Conservation (phyloP, 148 eudicot genomes). For the Euryodendron excelsum region DNA sequence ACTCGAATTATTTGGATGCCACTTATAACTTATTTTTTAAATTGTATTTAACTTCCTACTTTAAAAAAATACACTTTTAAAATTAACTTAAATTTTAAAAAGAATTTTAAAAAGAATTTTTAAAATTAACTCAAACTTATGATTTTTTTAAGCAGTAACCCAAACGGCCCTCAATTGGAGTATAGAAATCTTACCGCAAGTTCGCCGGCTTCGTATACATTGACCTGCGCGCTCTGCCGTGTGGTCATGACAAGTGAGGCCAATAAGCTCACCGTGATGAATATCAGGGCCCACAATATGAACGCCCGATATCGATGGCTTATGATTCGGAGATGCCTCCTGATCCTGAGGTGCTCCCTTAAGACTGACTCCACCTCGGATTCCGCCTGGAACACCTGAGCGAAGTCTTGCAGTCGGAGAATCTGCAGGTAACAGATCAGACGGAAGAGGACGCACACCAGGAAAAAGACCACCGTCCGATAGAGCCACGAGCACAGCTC, state of each 20-base stretch:
- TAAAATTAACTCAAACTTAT: too few species aligned
- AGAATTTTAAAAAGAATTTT: too few species aligned
- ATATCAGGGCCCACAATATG: constrained; percentile 54
- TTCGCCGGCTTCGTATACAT: constrained; percentile 66
- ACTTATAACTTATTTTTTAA: too few species aligned
- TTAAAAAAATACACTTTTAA: too few species aligned
- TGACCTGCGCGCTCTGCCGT: constrained; percentile 44
- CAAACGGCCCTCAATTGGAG: too few species aligned
- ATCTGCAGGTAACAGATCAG: constrained; percentile 88
- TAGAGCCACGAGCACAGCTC: constrained; percentile 89
- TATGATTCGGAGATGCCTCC: constrained; percentile 70
- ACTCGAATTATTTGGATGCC: too few species aligned
- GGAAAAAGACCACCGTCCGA: constrained; percentile 74
- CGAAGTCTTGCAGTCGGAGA: constrained; percentile 75
- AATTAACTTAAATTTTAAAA: too few species aligned
- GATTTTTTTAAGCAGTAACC: too few species aligned
- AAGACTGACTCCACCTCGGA: constrained; percentile 68
- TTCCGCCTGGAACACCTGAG: constrained; percentile 63
- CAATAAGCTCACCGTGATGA: constrained; percentile 70
- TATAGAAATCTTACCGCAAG: constrained; percentile 81
- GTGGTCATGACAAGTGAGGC: constrained; percentile 62
- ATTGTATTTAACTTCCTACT: too few species aligned
- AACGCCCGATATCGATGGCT: constrained; percentile 82
- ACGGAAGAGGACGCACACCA: constrained; percentile 89
- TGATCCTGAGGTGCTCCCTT: constrained; percentile 74